These are phyloP conservation scores for Magnaporthiopsis rhizophila DNA, from an alignment of 2,329 filamentous ascomycete genomes.

Conservation along the genomic window DNA sequence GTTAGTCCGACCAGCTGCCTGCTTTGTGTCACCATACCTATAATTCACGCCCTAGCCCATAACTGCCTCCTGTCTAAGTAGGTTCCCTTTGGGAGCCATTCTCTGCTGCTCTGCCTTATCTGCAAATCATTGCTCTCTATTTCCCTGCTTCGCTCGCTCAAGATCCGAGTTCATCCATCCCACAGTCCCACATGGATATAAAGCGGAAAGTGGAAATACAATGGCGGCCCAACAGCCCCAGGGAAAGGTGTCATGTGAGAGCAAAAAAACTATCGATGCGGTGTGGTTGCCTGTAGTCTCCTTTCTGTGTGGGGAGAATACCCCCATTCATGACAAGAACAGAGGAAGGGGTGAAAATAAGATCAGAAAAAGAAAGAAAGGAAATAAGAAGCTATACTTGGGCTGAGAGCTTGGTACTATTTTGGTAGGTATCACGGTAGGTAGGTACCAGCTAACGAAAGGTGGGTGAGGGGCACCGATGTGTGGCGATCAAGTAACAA, in stretches of 20 bases:
- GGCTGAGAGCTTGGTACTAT: too few species aligned
- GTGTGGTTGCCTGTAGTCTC: not conserved
- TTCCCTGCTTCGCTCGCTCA: not conserved
- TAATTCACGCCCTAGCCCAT: not conserved
- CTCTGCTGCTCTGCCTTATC: not conserved
- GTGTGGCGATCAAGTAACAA: not conserved
- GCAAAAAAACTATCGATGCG: not conserved
- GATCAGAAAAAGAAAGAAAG: too few species aligned
- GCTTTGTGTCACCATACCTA: not conserved
- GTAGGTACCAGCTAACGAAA: not conserved
- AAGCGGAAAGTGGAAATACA: not conserved
- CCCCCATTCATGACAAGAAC: too few species aligned
- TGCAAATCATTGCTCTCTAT: not conserved
- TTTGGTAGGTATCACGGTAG: too few species aligned
- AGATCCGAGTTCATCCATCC: not conserved
- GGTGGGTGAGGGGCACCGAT: not conserved
- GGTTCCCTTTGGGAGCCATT: not conserved
- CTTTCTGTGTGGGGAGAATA: not conserved
- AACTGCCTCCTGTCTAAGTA: not conserved
- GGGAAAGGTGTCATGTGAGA: not conserved
- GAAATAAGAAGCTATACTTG: too few species aligned
- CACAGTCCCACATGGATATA: not conserved
- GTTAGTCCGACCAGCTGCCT: not conserved
- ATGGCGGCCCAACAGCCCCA: not conserved
- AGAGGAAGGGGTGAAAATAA: not conserved